phyloP scores from a whole-genome alignment of 129 eudicot genomes.

The Solidago caesia region DNA sequence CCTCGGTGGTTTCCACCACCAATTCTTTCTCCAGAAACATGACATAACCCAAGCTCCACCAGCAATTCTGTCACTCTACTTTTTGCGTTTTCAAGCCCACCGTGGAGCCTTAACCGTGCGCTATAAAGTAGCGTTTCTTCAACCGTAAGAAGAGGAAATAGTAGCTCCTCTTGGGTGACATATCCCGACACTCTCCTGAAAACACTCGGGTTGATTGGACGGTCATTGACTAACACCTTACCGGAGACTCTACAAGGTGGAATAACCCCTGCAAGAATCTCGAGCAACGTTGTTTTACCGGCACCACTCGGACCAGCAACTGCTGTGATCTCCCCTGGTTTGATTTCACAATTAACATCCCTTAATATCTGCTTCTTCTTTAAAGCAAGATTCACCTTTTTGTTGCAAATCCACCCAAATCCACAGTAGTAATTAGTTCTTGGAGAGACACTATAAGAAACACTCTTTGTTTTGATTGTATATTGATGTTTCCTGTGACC shows the following conservation, averaged over 20 bases:
- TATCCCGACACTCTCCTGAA: constrained; percentile 58
- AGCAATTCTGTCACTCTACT: constrained; percentile 42
- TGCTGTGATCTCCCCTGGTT: constrained; percentile 75
- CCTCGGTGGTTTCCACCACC: constrained; percentile 48
- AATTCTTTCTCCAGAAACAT: constrained; percentile 49
- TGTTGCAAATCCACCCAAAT: constrained; percentile 30
- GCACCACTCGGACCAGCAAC: constrained; percentile 91
- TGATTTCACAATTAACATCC: constrained; percentile 59
- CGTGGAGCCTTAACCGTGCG: constrained; percentile 53
- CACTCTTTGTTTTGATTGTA: constrained; percentile 45
- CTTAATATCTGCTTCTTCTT: constrained; percentile 48
- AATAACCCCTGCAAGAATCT: constrained; percentile 59
- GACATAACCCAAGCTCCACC: constrained; percentile 60
- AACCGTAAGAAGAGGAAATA: constrained; percentile 74
- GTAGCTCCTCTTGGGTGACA: constrained; percentile 67
- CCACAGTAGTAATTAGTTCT: neutral
- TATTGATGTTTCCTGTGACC: constrained; percentile 30
- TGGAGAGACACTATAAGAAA: constrained; percentile 45
- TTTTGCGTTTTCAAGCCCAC: constrained; percentile 19
- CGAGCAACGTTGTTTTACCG: constrained; percentile 75
- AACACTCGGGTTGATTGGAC: constrained; percentile 32
- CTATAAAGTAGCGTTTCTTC: constrained; percentile 68
- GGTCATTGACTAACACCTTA: constrained; percentile 46
- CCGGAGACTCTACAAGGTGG: constrained; percentile 47
- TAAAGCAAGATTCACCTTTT: constrained; percentile 13